Conservation (phyloP, 805 yeast genomes). For the Metschnikowia anglica region DNA sequence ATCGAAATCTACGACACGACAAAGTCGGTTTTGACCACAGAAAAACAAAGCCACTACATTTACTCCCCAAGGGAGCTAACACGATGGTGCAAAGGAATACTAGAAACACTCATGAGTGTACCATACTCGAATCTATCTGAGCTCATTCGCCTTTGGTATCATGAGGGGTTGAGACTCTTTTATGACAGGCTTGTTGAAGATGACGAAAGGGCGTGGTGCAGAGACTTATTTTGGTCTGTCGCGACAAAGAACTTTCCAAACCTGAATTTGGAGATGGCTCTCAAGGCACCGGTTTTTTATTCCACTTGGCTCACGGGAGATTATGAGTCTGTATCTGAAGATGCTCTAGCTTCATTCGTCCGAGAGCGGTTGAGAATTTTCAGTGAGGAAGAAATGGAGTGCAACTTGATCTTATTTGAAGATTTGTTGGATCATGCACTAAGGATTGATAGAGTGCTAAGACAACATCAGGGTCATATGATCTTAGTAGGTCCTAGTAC, state of each 20-base stretch:
- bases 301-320: slow-evolving; percentile 72
- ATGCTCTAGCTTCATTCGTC: slow-evolving; percentile 53
- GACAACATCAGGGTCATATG: slow-evolving; percentile 87
- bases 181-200: slow-evolving; percentile 61
- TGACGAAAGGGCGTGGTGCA: slow-evolving; percentile 52
- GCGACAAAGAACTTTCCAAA: slow-evolving; percentile 48
- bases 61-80: slow-evolving; percentile 91
- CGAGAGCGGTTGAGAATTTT: slow-evolving; percentile 64
- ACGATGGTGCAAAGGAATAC: slow-evolving; percentile 79
- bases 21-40: slow-evolving; percentile 37
- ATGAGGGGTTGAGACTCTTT: slow-evolving; percentile 78
- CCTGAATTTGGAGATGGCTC: slow-evolving; percentile 32
- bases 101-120: slow-evolving; percentile 45
- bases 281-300: slow-evolving; percentile 57
- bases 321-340: slow-evolving; percentile 55
- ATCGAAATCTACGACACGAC: slow-evolving; percentile 56
- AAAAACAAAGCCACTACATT: slow-evolving; percentile 57
- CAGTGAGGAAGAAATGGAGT: slow-evolving; percentile 73
- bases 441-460: slow-evolving; percentile 75
- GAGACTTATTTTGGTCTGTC: slow-evolving; percentile 29
- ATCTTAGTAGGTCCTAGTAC: slow-evolving; percentile 81
- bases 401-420: slow-evolving; percentile 60
- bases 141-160: slow-evolving; percentile 68
- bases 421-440: slow-evolving; percentile 73
- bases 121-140: slow-evolving; percentile 35